Conservation (phyloP, 768 basidiomycete genomes). For the Trametes sanguinea region DNA sequence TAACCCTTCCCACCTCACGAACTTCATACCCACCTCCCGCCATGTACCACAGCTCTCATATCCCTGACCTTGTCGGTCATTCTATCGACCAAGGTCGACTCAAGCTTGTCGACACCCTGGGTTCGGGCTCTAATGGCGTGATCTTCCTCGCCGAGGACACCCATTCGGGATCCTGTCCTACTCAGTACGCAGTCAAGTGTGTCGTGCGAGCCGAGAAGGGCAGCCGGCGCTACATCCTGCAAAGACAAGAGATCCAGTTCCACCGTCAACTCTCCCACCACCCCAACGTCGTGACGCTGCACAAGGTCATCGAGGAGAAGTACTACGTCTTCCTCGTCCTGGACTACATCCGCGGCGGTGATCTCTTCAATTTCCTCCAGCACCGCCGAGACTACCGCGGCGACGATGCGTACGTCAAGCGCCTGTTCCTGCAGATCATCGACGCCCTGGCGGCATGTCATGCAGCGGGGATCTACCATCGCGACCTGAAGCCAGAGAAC, state of each 20-base stretch:
- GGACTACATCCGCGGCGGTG: slow-evolving; percentile 46
- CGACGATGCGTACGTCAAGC: slow-evolving; percentile 46
- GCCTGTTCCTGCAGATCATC: slow-evolving; percentile 53
- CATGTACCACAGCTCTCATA: slow-evolving; percentile 15
- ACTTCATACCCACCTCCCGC: background rate
- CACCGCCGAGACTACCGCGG: slow-evolving; percentile 38
- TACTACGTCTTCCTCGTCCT: slow-evolving; percentile 69
- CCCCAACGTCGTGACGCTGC: slow-evolving; percentile 69
- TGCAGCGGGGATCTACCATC: slow-evolving; percentile 51
- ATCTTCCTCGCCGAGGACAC: slow-evolving; percentile 30
- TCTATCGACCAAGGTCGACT: slow-evolving; percentile 29
- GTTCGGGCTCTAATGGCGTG: slow-evolving; percentile 31
- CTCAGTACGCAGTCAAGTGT: slow-evolving; percentile 32
- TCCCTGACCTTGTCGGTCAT: slow-evolving; percentile 27
- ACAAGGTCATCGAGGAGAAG: slow-evolving; percentile 62
- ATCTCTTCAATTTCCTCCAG: slow-evolving; percentile 50
- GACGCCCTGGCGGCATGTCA: slow-evolving; percentile 56
- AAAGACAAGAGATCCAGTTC: slow-evolving; percentile 67
- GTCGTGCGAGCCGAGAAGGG: slow-evolving; percentile 23
- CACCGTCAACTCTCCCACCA: slow-evolving; percentile 56
- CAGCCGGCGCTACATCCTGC: slow-evolving; percentile 31
- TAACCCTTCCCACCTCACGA: background rate
- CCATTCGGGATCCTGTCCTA: background rate
- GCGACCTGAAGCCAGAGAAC: slow-evolving; percentile 61
- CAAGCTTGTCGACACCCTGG: slow-evolving; percentile 24